Conservation (phyloP, 192 early-diverging fungal genomes). For the Gonapodya prolifera region DNA sequence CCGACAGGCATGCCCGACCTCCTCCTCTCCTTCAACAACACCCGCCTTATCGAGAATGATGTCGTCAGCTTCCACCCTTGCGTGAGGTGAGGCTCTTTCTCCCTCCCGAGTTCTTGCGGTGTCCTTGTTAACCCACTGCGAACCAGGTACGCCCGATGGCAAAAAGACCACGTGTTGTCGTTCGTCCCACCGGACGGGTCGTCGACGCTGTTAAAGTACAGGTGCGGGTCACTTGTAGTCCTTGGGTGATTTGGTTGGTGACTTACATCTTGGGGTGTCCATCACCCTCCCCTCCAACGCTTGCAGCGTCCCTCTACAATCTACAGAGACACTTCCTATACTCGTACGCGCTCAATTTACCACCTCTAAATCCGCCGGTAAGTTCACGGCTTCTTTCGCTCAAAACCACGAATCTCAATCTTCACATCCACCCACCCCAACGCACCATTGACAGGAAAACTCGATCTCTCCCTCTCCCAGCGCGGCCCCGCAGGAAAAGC, state of each 20-base stretch:
- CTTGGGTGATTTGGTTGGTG: neutral
- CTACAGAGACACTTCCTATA: neutral
- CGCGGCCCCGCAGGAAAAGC: constrained; percentile 49
- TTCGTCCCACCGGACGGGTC: constrained; percentile 92
- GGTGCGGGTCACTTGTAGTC: constrained; percentile 18
- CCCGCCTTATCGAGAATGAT: constrained; percentile 58
- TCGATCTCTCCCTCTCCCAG: constrained; percentile 52
- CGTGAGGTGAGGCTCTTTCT: constrained; percentile 36
- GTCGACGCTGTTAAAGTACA: constrained; percentile 78
- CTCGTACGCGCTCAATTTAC: constrained; percentile 6
- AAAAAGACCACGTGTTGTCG: constrained; percentile 60
- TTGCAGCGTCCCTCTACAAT: constrained; percentile 5
- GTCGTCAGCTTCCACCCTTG: constrained; percentile 73
- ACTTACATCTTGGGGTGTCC: neutral
- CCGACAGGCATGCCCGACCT: constrained; percentile 78
- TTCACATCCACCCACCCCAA: constrained; percentile 16
- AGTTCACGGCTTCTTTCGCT: neutral
- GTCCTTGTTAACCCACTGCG: constrained; percentile 1
- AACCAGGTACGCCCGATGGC: constrained; percentile 55
- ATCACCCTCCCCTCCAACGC: neutral
- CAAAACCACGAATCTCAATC: neutral
- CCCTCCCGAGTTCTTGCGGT: neutral
- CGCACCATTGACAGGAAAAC: constrained; percentile 54
- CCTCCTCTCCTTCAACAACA: constrained; percentile 57
- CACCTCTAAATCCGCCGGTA: neutral